Base-by-base conservation (phyloP, 345 rosid species). In the Trapa incisa region DNA sequence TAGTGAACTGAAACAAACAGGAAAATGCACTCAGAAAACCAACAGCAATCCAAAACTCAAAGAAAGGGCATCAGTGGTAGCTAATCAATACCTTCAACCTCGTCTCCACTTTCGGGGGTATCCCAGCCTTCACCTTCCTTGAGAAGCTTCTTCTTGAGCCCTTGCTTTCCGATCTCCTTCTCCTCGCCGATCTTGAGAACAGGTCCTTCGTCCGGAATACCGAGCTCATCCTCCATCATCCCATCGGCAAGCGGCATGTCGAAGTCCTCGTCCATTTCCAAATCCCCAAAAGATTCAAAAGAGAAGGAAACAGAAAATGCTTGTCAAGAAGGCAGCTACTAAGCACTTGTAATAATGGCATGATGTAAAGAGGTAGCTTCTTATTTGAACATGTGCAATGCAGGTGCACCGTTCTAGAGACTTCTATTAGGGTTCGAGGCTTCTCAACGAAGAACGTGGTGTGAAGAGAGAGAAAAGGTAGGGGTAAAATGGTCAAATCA, bases 131-230 rank as follows among this genome's bases (percentile, higher is more conserved):
- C 70, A 47, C 86, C 86, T 64, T 72, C 82, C 75, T 79, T 80
- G 32, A 82, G 42, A 61, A 82, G 83, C 79, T 80, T 82, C 77
- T 82, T 80, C 80, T 78, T 82, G 77, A 82, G 68, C n/a, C 86
- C 83, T 53, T 79, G 69, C 64, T 72, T 77, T 9, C 82, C 83
- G 66, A 82, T 78, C 79, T 82, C 86, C 80, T 77, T 82, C 82
- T 79, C 79, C 64, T 79, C 82, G 1, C 79, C 79, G 39, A 64
- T 74, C 71, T 73, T 74, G 53, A 66, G n/a, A 68, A 11, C 41
- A 52, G 75, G 72, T 5, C 50, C 71, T n/a, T 65, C 72, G 47
- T 65, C 74, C 3, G 80, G 79, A 32, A 77, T 7, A 16, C 54
- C 80, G 36, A 72, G 47, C 53, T 67, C 80, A 14, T 74, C 80